Conservation (phyloP, 108 stramenopile species). For the Cyclostephanos tholiformis region DNA sequence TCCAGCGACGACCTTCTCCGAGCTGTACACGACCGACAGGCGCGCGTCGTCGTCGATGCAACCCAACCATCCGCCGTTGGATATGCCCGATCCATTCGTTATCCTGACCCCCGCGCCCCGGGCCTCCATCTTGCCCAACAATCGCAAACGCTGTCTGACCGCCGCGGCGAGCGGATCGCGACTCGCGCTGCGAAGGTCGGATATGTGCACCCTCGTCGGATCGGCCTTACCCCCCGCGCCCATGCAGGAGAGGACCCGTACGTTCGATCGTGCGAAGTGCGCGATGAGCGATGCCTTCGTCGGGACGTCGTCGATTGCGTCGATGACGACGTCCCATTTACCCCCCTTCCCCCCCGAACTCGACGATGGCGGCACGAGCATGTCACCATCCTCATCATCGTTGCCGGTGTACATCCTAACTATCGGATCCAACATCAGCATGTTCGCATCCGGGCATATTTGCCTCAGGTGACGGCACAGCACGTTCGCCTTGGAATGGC, state of each 20-base stretch:
- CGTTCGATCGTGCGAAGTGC: slow-evolving; percentile 66
- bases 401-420: slow-evolving; percentile 81
- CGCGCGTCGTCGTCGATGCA: slow-evolving; percentile 49
- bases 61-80: slow-evolving; percentile 35
- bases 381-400: slow-evolving; percentile 50
- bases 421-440: slow-evolving; percentile 54
- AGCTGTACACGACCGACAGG: slow-evolving; percentile 84
- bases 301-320: slow-evolving; percentile 98
- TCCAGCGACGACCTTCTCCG: slow-evolving; percentile 91
- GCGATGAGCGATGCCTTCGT: slow-evolving; percentile 94
- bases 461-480: slow-evolving; percentile 59
- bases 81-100: slow-evolving; percentile 34
- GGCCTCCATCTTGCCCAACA: slow-evolving; percentile 50
- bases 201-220: slow-evolving; percentile 92
- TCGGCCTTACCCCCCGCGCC: slow-evolving; percentile 97
- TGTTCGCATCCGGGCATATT: slow-evolving; percentile 63
- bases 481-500: slow-evolving; percentile 86
- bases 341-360: slow-evolving; percentile 1
- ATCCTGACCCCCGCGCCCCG: slow-evolving; percentile 17
- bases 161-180: slow-evolving; percentile 91
- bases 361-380: slow-evolving; percentile 47
- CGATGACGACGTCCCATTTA: slow-evolving; percentile 90
- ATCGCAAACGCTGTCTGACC: slow-evolving; percentile 74
- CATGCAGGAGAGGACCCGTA: slow-evolving; percentile 93
- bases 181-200: slow-evolving; percentile 80